Percentiles rank a stretch among this genome's conserved stretches.
Evolutionary conservation across 306 rosid genomes (phyloP).

Genomic region (Acacia crassicarpa): DNA sequence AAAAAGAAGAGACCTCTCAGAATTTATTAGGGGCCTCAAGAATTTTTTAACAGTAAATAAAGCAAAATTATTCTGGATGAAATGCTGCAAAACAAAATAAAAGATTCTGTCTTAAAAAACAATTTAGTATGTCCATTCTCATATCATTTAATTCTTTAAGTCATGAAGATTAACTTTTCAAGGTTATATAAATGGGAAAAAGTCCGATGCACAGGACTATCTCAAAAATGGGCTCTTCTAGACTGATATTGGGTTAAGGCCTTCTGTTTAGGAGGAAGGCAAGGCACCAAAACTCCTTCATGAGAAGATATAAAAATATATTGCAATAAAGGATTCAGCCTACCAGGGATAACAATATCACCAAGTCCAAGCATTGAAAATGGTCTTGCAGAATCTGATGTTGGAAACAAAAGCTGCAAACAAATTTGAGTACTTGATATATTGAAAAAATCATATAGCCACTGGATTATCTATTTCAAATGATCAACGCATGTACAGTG

Average conservation of each 20-base stretch:
- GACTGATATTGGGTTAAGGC: background rate
- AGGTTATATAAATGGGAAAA: background rate
- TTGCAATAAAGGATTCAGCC: conserved; percentile 30
- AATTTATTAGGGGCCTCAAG: background rate
- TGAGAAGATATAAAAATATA: background rate
- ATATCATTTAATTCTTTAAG: background rate
- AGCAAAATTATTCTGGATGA: background rate
- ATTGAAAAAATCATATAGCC: conserved; percentile 1
- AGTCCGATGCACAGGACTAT: background rate
- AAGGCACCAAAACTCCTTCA: background rate
- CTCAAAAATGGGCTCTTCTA: background rate
- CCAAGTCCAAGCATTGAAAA: conserved; percentile 99
- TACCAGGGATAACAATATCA: conserved; percentile 98
- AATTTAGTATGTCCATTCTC: background rate
- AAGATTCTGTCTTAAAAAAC: too few relatives aligned
- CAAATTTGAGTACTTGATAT: conserved; percentile 23
- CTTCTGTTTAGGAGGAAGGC: background rate
- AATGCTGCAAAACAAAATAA: too few relatives aligned
- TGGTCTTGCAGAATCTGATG: conserved; percentile 80
- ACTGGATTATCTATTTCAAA: conserved; percentile 9
- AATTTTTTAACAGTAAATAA: background rate
- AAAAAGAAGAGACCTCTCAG: background rate
- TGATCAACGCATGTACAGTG: background rate
- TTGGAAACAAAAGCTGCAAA: conserved; percentile 93
- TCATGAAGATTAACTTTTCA: background rate